Percentiles rank a stretch among this genome's conserved stretches.
Conservation (phyloP, 139 green algal species). For the Coelastrella sp. region DNA sequence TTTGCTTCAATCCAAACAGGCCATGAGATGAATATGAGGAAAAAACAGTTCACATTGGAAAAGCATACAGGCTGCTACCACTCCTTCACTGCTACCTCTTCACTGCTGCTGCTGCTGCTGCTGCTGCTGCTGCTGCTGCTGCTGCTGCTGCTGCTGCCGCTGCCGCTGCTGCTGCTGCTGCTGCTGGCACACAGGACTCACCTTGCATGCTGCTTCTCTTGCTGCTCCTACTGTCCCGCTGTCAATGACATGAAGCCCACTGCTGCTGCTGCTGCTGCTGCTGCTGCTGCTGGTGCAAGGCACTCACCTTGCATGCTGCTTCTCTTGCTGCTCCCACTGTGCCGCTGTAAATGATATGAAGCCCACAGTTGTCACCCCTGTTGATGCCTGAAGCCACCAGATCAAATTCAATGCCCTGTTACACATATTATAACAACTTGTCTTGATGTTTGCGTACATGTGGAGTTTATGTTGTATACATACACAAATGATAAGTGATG, state of each 20-base stretch:
- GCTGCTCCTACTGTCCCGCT: slow-evolving; percentile 80
- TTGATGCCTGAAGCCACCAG: slow-evolving; percentile 81
- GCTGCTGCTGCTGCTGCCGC: background rate
- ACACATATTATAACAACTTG: background rate
- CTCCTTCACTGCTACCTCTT: background rate
- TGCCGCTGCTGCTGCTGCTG: no score
- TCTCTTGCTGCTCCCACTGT: slow-evolving; percentile 82
- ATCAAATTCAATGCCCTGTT: slow-evolving; percentile 55
- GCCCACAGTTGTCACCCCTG: slow-evolving; percentile 83
- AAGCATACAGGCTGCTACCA: no score
- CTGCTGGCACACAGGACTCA: background rate
- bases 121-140: background rate
- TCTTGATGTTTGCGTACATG: no score
- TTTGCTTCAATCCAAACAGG: no score
- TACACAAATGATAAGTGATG: no score
- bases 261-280: background rate
- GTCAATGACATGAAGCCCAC: slow-evolving; percentile 83
- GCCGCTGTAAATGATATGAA: slow-evolving; percentile 84
- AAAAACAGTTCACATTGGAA: no score
- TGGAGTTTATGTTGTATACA: no score
- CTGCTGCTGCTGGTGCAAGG: background rate
- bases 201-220: slow-evolving; percentile 80
- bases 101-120: background rate
- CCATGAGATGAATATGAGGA: no score
- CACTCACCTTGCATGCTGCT: slow-evolving; percentile 72